A percentile compares a stretch with the other conserved stretches of the same genome.
These are phyloP conservation scores for Dendrobium huoshanense DNA, from an alignment of 106 monocot genomes.

Conservation along the genomic window DNA sequence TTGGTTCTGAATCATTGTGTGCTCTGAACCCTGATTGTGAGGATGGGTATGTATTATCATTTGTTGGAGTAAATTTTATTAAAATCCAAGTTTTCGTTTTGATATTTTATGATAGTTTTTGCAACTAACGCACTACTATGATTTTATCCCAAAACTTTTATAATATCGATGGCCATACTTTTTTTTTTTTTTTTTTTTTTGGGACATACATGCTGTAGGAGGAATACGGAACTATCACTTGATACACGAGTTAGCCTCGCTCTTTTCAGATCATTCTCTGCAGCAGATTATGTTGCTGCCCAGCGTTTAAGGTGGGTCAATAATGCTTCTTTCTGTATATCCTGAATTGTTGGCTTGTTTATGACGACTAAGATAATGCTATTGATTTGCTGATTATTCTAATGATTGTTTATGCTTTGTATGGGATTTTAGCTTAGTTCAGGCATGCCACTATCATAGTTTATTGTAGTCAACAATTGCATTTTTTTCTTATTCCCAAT, in stretches of 20 bases:
- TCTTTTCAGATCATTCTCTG: slow-evolving; percentile 67
- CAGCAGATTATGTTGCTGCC: slow-evolving; percentile 83
- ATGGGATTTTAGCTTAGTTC: not conserved
- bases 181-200: not conserved
- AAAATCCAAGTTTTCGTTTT: not conserved
- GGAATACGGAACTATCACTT: slow-evolving; percentile 47
- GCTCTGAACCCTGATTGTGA: slow-evolving; percentile 60
- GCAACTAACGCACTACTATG: not conserved
- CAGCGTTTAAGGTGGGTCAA: slow-evolving; percentile 71
- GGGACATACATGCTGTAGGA: slow-evolving; percentile 31
- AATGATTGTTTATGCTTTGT: not conserved
- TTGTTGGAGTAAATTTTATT: slow-evolving; percentile 10
- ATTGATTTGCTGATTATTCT: not conserved
- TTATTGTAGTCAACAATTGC: too few relatives aligned
- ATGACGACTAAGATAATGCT: not conserved
- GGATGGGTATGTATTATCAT: slow-evolving; percentile 42
- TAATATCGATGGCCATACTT: not conserved
- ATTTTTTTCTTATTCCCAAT: too few relatives aligned
- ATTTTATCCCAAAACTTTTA: not conserved
- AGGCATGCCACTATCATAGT: too few relatives aligned
- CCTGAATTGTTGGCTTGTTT: not conserved
- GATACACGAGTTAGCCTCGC: slow-evolving; percentile 74
- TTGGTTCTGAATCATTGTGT: slow-evolving; percentile 76
- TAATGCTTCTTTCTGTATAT: not conserved
- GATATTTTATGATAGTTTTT: not conserved